Percentiles rank a stretch among this genome's conserved stretches.
These are phyloP conservation scores for Cryptosporidium parvum DNA, from an alignment of 169 alveolate genomes.

Conservation along the genomic window DNA sequence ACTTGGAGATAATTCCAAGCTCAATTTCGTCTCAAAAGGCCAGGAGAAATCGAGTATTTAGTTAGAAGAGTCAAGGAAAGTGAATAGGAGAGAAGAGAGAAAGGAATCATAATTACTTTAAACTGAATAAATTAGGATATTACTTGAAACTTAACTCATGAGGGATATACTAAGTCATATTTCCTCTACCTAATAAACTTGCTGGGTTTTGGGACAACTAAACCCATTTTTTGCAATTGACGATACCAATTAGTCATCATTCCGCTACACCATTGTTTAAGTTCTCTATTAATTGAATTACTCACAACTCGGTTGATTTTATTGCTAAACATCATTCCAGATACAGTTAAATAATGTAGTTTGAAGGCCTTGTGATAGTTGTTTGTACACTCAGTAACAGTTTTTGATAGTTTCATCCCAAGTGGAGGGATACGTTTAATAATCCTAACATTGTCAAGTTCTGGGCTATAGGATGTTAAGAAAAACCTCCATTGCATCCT, in stretches of 20 bases:
- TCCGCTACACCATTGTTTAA: slow-evolving; percentile 56
- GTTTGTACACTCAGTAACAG: slow-evolving; percentile 31
- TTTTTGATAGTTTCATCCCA: slow-evolving; percentile 42
- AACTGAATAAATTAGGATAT: neutral
- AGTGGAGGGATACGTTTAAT: slow-evolving; percentile 32
- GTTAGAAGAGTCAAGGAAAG: neutral
- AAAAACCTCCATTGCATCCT: slow-evolving; percentile 65
- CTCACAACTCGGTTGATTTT: slow-evolving; percentile 4
- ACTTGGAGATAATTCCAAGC: slow-evolving; percentile 43
- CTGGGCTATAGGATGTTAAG: slow-evolving; percentile 11
- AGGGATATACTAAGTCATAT: neutral
- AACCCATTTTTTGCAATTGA: slow-evolving; percentile 48
- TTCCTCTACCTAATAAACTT: slow-evolving; percentile 18
- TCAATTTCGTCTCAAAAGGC: slow-evolving; percentile 47
- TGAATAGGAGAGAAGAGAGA: neutral
- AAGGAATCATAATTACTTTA: neutral
- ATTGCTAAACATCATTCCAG: slow-evolving; percentile 34
- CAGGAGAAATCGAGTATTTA: slow-evolving; percentile 10
- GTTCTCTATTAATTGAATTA: slow-evolving; percentile 30
- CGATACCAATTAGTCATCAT: slow-evolving; percentile 58
- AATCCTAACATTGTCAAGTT: slow-evolving; percentile 25
- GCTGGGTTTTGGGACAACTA: slow-evolving; percentile 29
- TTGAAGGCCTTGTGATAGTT: slow-evolving; percentile 17
- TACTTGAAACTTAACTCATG: neutral
- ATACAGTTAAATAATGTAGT: slow-evolving; percentile 26